A percentile compares a stretch with the other conserved stretches of the same genome.
Conservation (phyloP, 179 eudicot species). For the Silene coronaria region DNA sequence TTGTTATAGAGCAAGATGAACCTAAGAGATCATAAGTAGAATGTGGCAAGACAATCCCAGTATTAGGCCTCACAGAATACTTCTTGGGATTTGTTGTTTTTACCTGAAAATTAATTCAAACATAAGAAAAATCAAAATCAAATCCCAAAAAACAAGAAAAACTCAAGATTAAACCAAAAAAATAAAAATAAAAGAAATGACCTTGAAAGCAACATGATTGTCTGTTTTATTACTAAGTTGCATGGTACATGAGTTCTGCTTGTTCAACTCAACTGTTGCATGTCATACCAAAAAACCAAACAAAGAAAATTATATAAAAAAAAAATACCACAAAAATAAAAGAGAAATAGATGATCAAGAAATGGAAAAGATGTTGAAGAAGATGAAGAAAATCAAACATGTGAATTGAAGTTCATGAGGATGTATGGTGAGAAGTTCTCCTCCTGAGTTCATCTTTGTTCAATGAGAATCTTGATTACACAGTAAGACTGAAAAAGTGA, state of each 20-base stretch:
- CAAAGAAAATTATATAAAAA: not conserved
- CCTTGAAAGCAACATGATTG: constrained; percentile 48
- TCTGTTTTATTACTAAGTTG: constrained; percentile 46
- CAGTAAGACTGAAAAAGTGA: not conserved
- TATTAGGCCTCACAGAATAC: constrained; percentile 50
- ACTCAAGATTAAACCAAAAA: too few relatives aligned
- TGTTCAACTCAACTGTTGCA: constrained; percentile 49
- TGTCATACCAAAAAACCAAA: not conserved
- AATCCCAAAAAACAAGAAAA: not conserved
- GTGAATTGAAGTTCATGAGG: constrained; percentile 68
- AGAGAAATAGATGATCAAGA: not conserved
- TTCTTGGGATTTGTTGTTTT: constrained; percentile 55
- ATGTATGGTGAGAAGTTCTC: constrained; percentile 54
- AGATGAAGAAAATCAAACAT: constrained; percentile 24
- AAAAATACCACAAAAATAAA: not conserved
- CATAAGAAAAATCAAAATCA: not conserved
- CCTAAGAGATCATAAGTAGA: constrained; percentile 48
- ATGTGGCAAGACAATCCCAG: constrained; percentile 43
- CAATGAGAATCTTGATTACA: not conserved
- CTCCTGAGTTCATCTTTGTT: constrained; percentile 22
- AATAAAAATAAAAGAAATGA: not conserved
- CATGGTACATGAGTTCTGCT: constrained; percentile 46
- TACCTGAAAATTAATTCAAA: constrained; percentile 32
- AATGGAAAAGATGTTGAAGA: not conserved
- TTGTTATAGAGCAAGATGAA: constrained; percentile 3